Base-by-base conservation (phyloP, 768 basidiomycete species). In the Tylopilus balloui region DNA sequence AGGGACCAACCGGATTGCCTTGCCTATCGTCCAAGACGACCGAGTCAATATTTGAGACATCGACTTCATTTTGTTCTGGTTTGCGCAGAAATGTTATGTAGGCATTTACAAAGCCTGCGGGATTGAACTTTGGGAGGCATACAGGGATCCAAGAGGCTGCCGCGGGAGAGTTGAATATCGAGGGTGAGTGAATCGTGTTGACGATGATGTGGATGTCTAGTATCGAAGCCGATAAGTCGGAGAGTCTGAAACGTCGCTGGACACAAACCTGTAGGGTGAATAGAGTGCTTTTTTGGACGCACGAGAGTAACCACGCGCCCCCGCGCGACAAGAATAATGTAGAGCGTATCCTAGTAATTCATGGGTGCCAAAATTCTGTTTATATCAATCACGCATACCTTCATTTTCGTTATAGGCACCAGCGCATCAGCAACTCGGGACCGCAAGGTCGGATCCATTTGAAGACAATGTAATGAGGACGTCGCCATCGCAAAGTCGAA, bases 81-180 rank as follows among this genome's bases (percentile, higher is more conserved):
- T 72, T 77, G 36, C 78, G 75, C 23, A 86, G 65, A 64, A 87
- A 91, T 3, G 81, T 78, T 36, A 97, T 78, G 59, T 94, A 96
- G 12, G 91, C 88, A 64, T 99, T 92, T 23, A 95, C 83, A 67
- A 97, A 97, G 1, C 86, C 86, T 5, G 82, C 71, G 0, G 90
- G 75, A 61, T 97, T 92, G 74, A 90, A 98, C 66, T 92, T 93
- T 0, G 96, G 95, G 3, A 99, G 78, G 65, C 96, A 98, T 40
- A 99, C 79, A 3, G 96, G 96, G 8, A 98, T 79, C 92, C 93
- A 99, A 6, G 87, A 86, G 13, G 93, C 88, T 7, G 92, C 75
- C 6, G 84, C 86, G 9, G 84, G 83, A 2, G 84, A 87, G 62
- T 83, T 87, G 51, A 76, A 73, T 55, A 88, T 81, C 1, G 91